Percentiles rank a stretch among this genome's conserved stretches.
Conservation (phyloP, 2,329 filamentous ascomycete genomes). For the Paradendryphiella salina region DNA sequence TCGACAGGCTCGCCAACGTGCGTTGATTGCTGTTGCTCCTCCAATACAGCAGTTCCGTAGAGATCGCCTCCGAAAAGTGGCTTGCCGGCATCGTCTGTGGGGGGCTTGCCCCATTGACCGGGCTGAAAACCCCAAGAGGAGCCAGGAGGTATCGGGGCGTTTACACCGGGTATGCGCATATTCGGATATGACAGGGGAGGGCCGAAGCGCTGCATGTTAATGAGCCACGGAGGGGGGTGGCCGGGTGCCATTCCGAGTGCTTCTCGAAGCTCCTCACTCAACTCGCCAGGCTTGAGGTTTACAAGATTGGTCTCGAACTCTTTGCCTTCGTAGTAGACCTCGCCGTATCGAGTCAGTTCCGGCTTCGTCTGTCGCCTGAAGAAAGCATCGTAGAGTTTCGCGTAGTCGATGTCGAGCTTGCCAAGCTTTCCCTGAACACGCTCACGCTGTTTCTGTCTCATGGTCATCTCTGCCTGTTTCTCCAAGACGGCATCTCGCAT, state of each 20-base stretch:
- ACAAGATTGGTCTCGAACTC: constrained; percentile 94
- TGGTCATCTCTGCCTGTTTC: constrained; percentile 86
- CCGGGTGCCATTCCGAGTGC: constrained; percentile 91
- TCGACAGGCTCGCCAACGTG: constrained; percentile 74
- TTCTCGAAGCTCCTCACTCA: constrained; percentile 87
- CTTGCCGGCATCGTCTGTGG: constrained; percentile 88
- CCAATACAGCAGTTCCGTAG: constrained; percentile 73
- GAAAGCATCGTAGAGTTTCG: constrained; percentile 97
- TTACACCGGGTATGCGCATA: constrained; percentile 92
- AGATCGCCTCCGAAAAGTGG: constrained; percentile 94
- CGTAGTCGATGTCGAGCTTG: constrained; percentile 96
- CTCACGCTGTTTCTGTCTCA: constrained; percentile 96
- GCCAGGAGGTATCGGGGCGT: constrained; percentile 86
- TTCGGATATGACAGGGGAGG: constrained; percentile 93
- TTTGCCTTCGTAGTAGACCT: constrained; percentile 99
- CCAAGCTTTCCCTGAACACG: constrained; percentile 95
- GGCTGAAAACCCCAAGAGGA: constrained; percentile 94
- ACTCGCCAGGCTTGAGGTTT: constrained; percentile 84
- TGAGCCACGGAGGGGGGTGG: constrained; percentile 93
- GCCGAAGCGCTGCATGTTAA: constrained; percentile 93
- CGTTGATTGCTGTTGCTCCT: constrained; percentile 61
- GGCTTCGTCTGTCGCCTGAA: constrained; percentile 98
- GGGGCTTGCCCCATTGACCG: constrained; percentile 94
- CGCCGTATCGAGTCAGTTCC: constrained; percentile 87
- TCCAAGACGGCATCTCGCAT: constrained; percentile 97